Evolutionary conservation across 371 early-diverging fungal species (phyloP), one percentile per base, ranked within the genome.

Genomic region (Sporodiniella umbellata): DNA sequence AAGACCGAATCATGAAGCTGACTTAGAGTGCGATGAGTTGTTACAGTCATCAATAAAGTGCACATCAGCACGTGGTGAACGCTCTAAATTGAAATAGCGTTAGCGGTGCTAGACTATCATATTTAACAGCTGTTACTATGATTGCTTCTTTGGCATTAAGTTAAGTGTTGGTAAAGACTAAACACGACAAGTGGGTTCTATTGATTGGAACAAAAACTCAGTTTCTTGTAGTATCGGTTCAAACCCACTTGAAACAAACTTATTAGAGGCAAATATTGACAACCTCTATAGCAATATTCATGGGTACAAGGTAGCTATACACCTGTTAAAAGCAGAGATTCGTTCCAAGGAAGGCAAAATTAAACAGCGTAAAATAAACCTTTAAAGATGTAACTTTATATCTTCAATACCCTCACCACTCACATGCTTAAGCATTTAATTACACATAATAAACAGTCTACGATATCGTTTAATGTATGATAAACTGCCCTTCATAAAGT

Each of bases 341-440:
- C 33, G 8, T 19, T 35, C 35, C 37, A 25, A 48, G 24, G 48
- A 37, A 48, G 48, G 37, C 26, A 12, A 48, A 48, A 48, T 48
- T n/a, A 48, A 48, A 48, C 48, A 26, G 26, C 24, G 48, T 24
- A 48, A 37, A 48, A 38, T 38, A 48, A 37, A 25, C 39, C 24
- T 23, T 8, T 48, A 23, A 48, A 37, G 15, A 33, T 23, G 15
- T 15, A 38, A 48, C 38, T 35, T 38, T n/a, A 25, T 48, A 40
- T 24, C 25, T 42, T 42, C 43, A 24, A 42, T 42, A 42, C 22
- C 43, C 3, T 42, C 24, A 42, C 14, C 43, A 23, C 25, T 42
- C 14, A 4, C 14, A 42, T 42, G 23, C 25, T 42, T 42, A 42
- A 35, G 37, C 4, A 35, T 35, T 35, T 35, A 7, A 7, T 35